Evolutionary conservation across 306 rosid genomes (phyloP), one percentile per base, ranked within the genome.

Genomic region (Sicyos baderoa): DNA sequence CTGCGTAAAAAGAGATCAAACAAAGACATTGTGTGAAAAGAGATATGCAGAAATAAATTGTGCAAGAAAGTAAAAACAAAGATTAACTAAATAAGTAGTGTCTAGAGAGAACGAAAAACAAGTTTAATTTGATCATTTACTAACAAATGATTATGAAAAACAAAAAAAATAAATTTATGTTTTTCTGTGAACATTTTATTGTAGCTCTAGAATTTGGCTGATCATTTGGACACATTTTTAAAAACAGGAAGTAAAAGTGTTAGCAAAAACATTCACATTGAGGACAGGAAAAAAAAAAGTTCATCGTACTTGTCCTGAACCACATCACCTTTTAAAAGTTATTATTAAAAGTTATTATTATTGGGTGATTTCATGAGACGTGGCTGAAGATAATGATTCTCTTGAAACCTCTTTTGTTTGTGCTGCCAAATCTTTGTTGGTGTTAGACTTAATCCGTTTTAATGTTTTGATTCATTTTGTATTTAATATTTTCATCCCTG

Each of bases 391-490:
- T 13, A 12, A 4, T 44, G 13, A 21, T 66, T 21, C 70, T 65
- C 51, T 65, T 65, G 12, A 21, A 63, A 19, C 69, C 70, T 21
- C 70, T 18, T 7, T 12, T 5, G 22, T 66, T 66, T 47, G 42
- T 47, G 35, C 18, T 21, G 37, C 40, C 54, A 65, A 12, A 13
- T 13, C 32, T 37, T 44, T 64, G 70, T 22, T 64, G 17, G 29
- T 13, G 7, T 37, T 66, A 54, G 71, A 47, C 19, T 15, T 22
- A 70, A 29, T 32, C 32, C 76, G 59, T 53, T 74, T 40, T 37
- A 57, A 2, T 14, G 3, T 72, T 73, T 27, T 32, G 51, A 6
- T 14, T 59, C 50, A 49, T 45, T 50, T 35, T 49, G 48, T n/a
- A 9, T 15, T 15, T 27, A 50, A 6, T 12, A 14, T 27, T 73